Base-by-base conservation (phyloP, 352 stramenopile species). In the Globisporangium viniferum region DNA sequence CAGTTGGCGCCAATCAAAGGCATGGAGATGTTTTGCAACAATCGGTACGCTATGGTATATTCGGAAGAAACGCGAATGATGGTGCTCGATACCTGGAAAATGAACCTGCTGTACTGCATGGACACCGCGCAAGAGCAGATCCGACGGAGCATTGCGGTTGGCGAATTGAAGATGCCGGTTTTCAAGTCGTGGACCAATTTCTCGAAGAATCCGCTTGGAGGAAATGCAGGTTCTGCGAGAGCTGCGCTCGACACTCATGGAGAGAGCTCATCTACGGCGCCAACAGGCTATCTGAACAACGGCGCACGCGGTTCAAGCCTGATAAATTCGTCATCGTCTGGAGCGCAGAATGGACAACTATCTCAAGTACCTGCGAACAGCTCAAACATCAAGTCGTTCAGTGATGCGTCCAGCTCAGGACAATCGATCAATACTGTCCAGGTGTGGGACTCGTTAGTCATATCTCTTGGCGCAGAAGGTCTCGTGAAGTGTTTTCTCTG, bases 41-140 rank as follows among this genome's bases (percentile, higher is more conserved):
- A 71, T 27, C 69, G 84, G 9, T 94, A 85, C 68, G 82, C 86
- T 1, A 78, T 94, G 9, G 80, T 92, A 22, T 88, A 85, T 64
- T 88, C 84, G 33, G 80, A 87, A 55, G 78, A 89, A 35, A 85
- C 84, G 8, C 80, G 84, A 5, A 84, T 92, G 54, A 92, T 92
- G 84, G 84, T 92, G 35, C 56, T 92, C 51, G 86, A 94, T 66
- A 86, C 83, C 61, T 94, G 84, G 84, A 88, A 80, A 51, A 86
- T 94, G 73, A 67, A 65, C 53, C 15, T 94, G 62, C 54, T 92
- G 9, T 90, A 88, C 49, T 94, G 86, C 33, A 76, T 90, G 33
- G 82, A 94, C 62, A 94, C 86, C 0, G 77, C 83, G 18, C 86
- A 94, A 67, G 86, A 94, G 59, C 86, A 94, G 75, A 85, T 94